phyloP scores from a whole-genome alignment of 73 alveolate species.

The Halteria grandinella region DNA sequence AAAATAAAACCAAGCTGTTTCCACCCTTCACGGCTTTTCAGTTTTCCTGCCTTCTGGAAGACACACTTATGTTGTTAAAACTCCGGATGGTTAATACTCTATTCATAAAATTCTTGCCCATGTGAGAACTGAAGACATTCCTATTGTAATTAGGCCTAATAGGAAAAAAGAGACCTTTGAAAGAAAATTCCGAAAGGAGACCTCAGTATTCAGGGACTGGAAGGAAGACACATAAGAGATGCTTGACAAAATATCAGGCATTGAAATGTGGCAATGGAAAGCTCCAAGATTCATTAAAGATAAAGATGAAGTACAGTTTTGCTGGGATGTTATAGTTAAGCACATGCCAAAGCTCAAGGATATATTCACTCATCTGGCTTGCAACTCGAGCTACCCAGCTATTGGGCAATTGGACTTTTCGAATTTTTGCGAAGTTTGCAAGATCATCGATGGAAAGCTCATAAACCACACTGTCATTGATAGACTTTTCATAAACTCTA shows the following conservation, averaged over 20 bases:
- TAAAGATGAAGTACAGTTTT: slow-evolving; percentile 7
- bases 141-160: too few species aligned
- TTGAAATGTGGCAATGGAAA: slow-evolving; percentile 51
- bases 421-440: slow-evolving; percentile 5
- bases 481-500: slow-evolving; percentile 61
- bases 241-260: slow-evolving; percentile 37
- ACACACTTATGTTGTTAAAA: too few species aligned
- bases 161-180: too few species aligned
- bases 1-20: too few species aligned
- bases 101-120: too few species aligned
- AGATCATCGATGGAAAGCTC: slow-evolving; percentile 36
- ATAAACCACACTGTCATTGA: slow-evolving; percentile 39
- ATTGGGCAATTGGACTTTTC: slow-evolving; percentile 44
- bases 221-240: slow-evolving; percentile 47
- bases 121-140: too few species aligned
- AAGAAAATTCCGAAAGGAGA: slow-evolving; percentile 26
- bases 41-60: too few species aligned
- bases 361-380: background rate
- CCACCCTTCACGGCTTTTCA: too few species aligned
- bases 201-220: slow-evolving; percentile 62
- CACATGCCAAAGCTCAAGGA: slow-evolving; percentile 11
- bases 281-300: slow-evolving; percentile 43
- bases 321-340: background rate
- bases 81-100: too few species aligned
- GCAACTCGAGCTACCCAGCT: slow-evolving; percentile 19